Percentiles rank a stretch among this genome's conserved stretches.
Conservation (phyloP, 2,329 filamentous ascomycete genomes). For the Fusarium austroafricanum region DNA sequence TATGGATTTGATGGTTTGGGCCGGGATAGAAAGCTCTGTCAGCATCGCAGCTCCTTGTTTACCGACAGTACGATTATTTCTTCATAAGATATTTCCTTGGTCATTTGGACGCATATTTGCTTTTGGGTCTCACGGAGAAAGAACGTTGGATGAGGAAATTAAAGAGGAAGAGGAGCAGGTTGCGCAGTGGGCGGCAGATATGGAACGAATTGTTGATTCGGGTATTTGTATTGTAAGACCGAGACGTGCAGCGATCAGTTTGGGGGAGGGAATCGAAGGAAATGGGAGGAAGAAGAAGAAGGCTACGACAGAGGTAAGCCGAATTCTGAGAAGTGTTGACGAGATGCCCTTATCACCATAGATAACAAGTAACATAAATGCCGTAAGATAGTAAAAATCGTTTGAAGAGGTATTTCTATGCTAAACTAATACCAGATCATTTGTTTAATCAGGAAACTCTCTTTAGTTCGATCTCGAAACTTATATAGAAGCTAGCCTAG, state of each 20-base stretch:
- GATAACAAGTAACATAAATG: not conserved
- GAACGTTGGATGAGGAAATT: constrained; percentile 7
- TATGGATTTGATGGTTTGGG: constrained; percentile 22
- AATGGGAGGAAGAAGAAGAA: not conserved
- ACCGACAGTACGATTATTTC: constrained; percentile 3
- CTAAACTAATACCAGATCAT: no score
- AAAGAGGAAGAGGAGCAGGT: constrained; percentile 19
- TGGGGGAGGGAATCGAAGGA: not conserved
- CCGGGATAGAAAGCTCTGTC: constrained; percentile 15
- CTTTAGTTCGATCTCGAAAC: no score
- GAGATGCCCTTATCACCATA: not conserved
- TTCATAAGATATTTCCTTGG: constrained; percentile 5
- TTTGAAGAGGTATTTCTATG: no score
- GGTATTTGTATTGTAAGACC: not conserved
- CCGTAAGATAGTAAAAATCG: no score
- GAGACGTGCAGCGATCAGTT: constrained; percentile 1
- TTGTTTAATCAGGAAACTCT: no score
- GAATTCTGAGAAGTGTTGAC: constrained; percentile 22
- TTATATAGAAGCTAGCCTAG: no score
- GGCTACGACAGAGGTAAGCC: constrained; percentile 10
- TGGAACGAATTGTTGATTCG: not conserved
- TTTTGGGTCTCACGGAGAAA: not conserved
- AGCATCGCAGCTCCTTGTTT: constrained; percentile 16
- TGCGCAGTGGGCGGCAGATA: constrained; percentile 9
- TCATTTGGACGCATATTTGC: constrained; percentile 20